These are phyloP conservation scores for Solanum dulcamara DNA, from an alignment of 257 asterid genomes.

Conservation along the genomic window DNA sequence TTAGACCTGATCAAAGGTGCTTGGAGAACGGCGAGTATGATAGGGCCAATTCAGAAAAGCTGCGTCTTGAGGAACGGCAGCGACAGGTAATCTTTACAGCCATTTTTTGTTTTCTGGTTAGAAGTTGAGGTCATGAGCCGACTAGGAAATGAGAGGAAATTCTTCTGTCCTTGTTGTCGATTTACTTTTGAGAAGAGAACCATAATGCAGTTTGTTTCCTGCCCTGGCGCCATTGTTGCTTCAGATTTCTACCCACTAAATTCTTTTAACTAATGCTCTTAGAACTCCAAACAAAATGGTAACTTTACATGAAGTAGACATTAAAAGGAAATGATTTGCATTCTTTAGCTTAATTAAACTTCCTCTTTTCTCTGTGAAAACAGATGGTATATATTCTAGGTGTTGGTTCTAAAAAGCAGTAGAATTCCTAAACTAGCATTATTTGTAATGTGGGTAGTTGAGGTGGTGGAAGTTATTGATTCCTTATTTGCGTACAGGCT, in stretches of 20 bases:
- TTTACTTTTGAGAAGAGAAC: slow-evolving; percentile 5
- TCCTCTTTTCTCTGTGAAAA: not conserved
- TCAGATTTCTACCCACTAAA: not conserved
- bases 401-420: not conserved
- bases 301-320: not conserved
- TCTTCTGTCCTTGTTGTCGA: not conserved
- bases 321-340: not conserved
- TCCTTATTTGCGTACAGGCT: slow-evolving; percentile 32
- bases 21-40: slow-evolving; percentile 89
- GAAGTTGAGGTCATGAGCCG: not conserved
- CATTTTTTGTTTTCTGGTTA: not conserved
- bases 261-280: not conserved
- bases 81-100: slow-evolving; percentile 53
- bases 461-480: not conserved
- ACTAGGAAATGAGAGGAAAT: not conserved
- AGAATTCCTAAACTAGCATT: not conserved
- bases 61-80: slow-evolving; percentile 83
- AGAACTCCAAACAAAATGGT: not conserved
- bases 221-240: not conserved
- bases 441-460: not conserved
- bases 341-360: not conserved
- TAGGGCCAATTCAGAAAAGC: slow-evolving; percentile 69
- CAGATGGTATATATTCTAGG: not conserved
- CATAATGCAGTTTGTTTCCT: not conserved
- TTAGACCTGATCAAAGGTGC: slow-evolving; percentile 95